Percentiles rank a stretch among this genome's conserved stretches.
Conservation (phyloP, 2,329 filamentous ascomycete genomes). For the Ophiosphaerella narmari region DNA sequence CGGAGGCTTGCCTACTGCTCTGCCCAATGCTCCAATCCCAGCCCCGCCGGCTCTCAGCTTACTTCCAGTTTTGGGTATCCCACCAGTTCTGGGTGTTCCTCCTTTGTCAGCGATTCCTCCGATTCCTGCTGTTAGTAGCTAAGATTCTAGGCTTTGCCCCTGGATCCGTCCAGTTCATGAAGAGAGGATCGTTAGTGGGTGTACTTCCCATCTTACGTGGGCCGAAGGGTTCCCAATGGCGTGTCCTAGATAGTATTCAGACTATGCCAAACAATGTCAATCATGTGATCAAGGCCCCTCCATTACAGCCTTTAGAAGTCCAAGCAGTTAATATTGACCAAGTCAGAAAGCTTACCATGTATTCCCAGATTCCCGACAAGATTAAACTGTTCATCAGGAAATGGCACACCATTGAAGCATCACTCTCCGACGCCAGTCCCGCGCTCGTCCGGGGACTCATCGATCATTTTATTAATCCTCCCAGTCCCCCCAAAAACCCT, state of each 20-base stretch:
- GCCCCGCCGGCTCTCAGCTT: too few relatives aligned
- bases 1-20: too few relatives aligned
- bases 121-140: too few relatives aligned
- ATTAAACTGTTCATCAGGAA: not conserved
- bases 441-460: not conserved
- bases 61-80: too few relatives aligned
- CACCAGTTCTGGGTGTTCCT: too few relatives aligned
- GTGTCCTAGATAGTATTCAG: not conserved
- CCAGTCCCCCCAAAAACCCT: not conserved
- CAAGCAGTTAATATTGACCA: not conserved
- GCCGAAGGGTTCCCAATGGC: not conserved
- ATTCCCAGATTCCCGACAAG: not conserved
- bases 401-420: constrained; percentile 1
- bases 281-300: not conserved
- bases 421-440: not conserved
- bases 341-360: not conserved
- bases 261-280: not conserved
- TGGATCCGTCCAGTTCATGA: not conserved
- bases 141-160: too few relatives aligned
- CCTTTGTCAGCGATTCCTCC: too few relatives aligned
- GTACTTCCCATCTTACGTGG: not conserved
- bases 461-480: not conserved
- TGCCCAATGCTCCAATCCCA: too few relatives aligned
- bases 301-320: not conserved
- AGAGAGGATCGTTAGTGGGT: not conserved